Evolutionary conservation across 306 rosid species (phyloP).

Genomic region (Spatholobus suberectus): DNA sequence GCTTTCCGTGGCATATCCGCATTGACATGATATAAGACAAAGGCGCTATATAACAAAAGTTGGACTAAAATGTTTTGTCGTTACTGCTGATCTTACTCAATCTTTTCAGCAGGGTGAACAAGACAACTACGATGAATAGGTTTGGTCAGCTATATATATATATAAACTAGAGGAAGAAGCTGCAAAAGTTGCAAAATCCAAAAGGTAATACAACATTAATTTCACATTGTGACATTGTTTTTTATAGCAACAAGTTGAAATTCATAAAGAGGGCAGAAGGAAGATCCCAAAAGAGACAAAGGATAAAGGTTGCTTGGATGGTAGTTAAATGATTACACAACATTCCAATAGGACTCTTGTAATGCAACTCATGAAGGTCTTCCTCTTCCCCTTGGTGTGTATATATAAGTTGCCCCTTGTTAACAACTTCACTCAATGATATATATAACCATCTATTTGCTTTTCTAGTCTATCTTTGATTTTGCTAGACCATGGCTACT

Average conservation of each 20-base stretch:
- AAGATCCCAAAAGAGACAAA: neutral
- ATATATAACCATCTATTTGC: neutral
- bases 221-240: constrained; percentile 9
- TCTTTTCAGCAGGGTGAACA: neutral
- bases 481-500: constrained; percentile 25
- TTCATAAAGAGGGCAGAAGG: neutral
- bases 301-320: constrained; percentile 27
- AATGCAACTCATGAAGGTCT: neutral
- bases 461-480: neutral
- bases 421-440: neutral
- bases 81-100: neutral
- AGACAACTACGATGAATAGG: constrained; percentile 12
- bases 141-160: too few species aligned
- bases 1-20: too few species aligned
- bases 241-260: constrained; percentile 22
- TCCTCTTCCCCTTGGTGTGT: neutral
- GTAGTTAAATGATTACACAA: constrained; percentile 39
- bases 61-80: constrained; percentile 11
- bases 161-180: too few species aligned
- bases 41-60: too few species aligned
- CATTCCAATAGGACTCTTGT: constrained; percentile 33
- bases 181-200: constrained; percentile 29
- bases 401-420: neutral
- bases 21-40: too few species aligned
- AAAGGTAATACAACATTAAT: neutral